A percentile compares a stretch with the other conserved stretches of the same genome.
These are phyloP conservation scores for Malassezia yamatoensis DNA, from an alignment of 1,284 basidiomycete species.

Conservation along the genomic window DNA sequence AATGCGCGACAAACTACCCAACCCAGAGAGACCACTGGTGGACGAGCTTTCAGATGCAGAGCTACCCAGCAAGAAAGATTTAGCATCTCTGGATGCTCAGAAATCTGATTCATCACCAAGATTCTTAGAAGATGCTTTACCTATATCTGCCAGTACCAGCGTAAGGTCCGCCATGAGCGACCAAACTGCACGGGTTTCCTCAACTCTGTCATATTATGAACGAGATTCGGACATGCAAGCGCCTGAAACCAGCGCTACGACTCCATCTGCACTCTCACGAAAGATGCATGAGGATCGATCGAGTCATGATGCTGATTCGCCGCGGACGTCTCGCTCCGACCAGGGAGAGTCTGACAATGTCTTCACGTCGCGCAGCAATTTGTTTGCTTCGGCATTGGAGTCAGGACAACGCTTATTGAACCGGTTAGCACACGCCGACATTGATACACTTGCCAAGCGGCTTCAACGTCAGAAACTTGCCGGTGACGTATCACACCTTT, in stretches of 20 bases:
- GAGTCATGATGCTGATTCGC: constrained; percentile 7
- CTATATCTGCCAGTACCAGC: background rate
- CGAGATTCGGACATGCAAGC: background rate
- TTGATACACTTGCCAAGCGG: constrained; percentile 73
- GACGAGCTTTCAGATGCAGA: background rate
- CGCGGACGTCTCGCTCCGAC: constrained; percentile 1
- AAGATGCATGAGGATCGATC: background rate
- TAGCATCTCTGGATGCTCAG: background rate
- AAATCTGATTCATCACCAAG: background rate
- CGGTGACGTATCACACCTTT: constrained; percentile 76
- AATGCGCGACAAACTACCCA: background rate
- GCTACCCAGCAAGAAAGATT: background rate
- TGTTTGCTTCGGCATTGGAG: constrained; percentile 60
- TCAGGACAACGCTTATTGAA: constrained; percentile 60
- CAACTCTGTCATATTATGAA: background rate
- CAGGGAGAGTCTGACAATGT: background rate
- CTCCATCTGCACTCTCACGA: background rate
- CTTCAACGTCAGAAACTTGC: constrained; percentile 81
- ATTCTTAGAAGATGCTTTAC: too few species aligned
- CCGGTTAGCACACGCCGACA: constrained; percentile 69
- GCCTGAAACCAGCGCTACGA: background rate
- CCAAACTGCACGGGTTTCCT: background rate
- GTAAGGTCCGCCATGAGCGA: background rate
- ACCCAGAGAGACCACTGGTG: background rate
- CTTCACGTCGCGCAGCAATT: constrained; percentile 31